Conservation (phyloP, 768 basidiomycete genomes). For the Mycena haematopus region DNA sequence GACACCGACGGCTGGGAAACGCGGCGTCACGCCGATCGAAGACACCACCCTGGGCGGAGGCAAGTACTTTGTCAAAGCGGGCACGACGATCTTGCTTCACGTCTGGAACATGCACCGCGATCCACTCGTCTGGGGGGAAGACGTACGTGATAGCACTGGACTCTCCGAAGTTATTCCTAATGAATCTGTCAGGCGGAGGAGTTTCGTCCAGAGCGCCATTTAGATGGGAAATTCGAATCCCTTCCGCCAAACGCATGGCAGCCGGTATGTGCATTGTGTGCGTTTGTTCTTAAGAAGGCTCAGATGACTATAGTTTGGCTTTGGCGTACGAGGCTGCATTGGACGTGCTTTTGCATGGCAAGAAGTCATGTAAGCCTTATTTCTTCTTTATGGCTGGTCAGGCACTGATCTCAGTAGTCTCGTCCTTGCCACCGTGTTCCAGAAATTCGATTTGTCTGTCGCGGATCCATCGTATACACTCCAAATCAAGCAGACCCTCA, state of each 20-base stretch:
- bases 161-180: neutral
- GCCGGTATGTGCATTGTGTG: constrained; percentile 36
- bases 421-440: constrained; percentile 47
- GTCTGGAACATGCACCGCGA: constrained; percentile 45
- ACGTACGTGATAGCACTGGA: constrained; percentile 38
- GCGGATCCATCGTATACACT: constrained; percentile 51
- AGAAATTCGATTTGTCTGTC: constrained; percentile 51
- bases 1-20: constrained; percentile 43
- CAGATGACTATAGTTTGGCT: constrained; percentile 30
- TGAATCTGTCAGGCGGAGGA: constrained; percentile 40
- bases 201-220: constrained; percentile 53
- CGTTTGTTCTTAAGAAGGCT: neutral
- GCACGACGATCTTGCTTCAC: constrained; percentile 36
- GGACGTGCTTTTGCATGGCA: constrained; percentile 57
- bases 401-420: constrained; percentile 27
- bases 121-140: constrained; percentile 53
- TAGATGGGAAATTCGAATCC: constrained; percentile 52
- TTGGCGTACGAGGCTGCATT: constrained; percentile 36
- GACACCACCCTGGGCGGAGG: constrained; percentile 47
- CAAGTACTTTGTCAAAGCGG: constrained; percentile 46
- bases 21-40: constrained; percentile 41
- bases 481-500: constrained; percentile 50
- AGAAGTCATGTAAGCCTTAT: constrained; percentile 40
- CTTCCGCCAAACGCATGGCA: constrained; percentile 54
- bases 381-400: neutral